These are phyloP conservation scores for Populus davidiana DNA, from an alignment of 345 rosid genomes.

Conservation along the genomic window DNA sequence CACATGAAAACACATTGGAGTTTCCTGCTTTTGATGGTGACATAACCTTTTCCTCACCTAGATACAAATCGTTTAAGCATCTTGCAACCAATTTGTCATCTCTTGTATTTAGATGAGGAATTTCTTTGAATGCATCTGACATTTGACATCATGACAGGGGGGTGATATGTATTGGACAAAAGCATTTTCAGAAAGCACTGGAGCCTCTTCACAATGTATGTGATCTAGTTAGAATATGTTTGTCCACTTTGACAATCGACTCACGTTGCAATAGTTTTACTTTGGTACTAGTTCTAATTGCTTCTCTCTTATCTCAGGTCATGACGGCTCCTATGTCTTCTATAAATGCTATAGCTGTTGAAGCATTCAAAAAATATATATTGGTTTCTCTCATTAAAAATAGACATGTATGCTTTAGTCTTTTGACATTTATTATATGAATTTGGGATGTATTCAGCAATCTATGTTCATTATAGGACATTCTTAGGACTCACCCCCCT, in stretches of 20 bases:
- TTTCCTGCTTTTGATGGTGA: too few species aligned
- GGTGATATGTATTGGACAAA: conserved; percentile 86
- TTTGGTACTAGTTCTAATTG: conserved; percentile 2
- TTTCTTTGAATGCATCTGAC: not conserved
- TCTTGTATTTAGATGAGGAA: too few species aligned
- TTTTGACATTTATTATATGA: not conserved
- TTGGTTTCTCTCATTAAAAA: conserved; percentile 76
- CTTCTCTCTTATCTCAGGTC: conserved; percentile 44
- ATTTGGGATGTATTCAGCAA: too few species aligned
- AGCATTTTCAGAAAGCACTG: conserved; percentile 71
- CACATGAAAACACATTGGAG: too few species aligned
- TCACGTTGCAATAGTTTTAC: conserved; percentile 3
- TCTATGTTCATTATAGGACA: too few species aligned
- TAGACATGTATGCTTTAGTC: conserved; percentile 57
- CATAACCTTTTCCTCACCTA: too few species aligned
- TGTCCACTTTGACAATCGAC: not conserved
- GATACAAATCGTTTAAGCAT: too few species aligned
- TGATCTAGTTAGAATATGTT: conserved; percentile 1
- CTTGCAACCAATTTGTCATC: too few species aligned
- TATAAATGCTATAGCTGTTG: conserved; percentile 74
- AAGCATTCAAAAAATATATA: conserved; percentile 86
- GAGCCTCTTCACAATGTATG: conserved; percentile 85
- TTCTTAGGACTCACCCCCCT: not conserved
- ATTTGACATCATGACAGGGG: conserved; percentile 53
- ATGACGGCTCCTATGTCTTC: conserved; percentile 82